These are phyloP conservation scores for Tricladium varicosporioides DNA, from an alignment of 2,329 filamentous ascomycete species.

Conservation along the genomic window DNA sequence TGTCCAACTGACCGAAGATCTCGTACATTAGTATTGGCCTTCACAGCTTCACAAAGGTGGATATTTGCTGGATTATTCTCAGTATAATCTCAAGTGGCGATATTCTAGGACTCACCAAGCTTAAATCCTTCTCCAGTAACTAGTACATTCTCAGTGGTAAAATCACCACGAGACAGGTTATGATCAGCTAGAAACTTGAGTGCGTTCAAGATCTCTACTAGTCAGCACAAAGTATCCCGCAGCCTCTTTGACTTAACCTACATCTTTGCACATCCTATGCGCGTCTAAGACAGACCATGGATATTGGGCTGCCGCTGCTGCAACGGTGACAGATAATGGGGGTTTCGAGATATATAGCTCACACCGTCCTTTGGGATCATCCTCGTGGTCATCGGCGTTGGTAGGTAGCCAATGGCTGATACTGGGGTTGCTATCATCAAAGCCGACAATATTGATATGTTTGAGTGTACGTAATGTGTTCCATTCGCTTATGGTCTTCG, in stretches of 20 bases:
- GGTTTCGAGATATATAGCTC: slow-evolving; percentile 8
- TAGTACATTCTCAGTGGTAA: background rate
- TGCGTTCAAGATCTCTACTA: slow-evolving; percentile 3
- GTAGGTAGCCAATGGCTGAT: slow-evolving; percentile 7
- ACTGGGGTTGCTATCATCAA: slow-evolving; percentile 7
- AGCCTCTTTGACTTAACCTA: slow-evolving; percentile 2
- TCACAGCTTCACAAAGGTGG: background rate
- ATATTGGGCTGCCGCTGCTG: slow-evolving; percentile 6
- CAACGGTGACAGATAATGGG: slow-evolving; percentile 7
- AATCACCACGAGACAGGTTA: background rate
- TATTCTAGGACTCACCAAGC: background rate
- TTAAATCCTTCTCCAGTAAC: background rate
- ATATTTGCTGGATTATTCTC: background rate
- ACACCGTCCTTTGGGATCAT: slow-evolving; percentile 8
- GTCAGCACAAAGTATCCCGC: slow-evolving; percentile 5
- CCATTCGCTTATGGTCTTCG: slow-evolving; percentile 8
- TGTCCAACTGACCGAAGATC: slow-evolving; percentile 14
- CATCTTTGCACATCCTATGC: slow-evolving; percentile 7
- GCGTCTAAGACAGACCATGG: slow-evolving; percentile 7
- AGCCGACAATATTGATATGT: slow-evolving; percentile 8
- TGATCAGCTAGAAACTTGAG: slow-evolving; percentile 5
- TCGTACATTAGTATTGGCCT: slow-evolving; percentile 8
- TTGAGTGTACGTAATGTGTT: slow-evolving; percentile 8
- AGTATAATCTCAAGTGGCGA: background rate
- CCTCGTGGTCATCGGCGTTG: slow-evolving; percentile 6